These are phyloP conservation scores for Trichocomaceae sp. DNA, from an alignment of 2,329 filamentous ascomycete genomes.

Conservation along the genomic window DNA sequence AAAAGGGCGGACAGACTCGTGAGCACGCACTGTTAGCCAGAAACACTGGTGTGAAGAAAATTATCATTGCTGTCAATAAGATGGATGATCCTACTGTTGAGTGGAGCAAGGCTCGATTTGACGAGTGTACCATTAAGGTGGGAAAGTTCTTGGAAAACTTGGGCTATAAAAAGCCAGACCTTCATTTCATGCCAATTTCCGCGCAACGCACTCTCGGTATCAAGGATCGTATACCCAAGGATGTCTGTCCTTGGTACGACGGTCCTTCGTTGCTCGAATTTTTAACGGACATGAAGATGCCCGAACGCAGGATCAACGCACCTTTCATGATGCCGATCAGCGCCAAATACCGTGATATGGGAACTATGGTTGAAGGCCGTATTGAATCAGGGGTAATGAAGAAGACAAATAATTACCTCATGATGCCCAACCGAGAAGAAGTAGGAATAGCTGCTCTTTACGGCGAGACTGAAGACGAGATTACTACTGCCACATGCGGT, in stretches of 20 bases:
- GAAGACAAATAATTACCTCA: conserved; percentile 75
- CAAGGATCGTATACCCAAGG: conserved; percentile 76
- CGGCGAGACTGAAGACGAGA: conserved; percentile 93
- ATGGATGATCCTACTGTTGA: conserved; percentile 97
- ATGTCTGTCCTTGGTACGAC: conserved; percentile 72
- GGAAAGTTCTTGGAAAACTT: conserved; percentile 81
- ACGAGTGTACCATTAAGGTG: conserved; percentile 88
- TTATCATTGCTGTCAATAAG: conserved; percentile 94
- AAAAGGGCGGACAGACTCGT: conserved; percentile 90
- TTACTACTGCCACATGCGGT: conserved; percentile 73
- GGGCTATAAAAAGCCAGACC: conserved; percentile 91
- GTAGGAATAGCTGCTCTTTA: conserved; percentile 80
- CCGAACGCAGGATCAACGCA: conserved; percentile 93
- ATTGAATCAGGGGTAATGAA: conserved; percentile 91
- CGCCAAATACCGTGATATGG: conserved; percentile 95
- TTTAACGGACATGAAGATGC: conserved; percentile 84
- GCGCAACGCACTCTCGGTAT: conserved; percentile 81
- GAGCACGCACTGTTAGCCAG: conserved; percentile 98
- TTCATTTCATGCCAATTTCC: conserved; percentile 93
- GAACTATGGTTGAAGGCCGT: conserved; percentile 96
- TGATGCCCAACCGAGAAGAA: conserved; percentile 91
- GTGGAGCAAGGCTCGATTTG: conserved; percentile 88
- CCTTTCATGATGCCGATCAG: conserved; percentile 99
- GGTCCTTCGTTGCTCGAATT: conserved; percentile 91
- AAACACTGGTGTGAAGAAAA: conserved; percentile 95